A percentile compares a stretch with the other conserved stretches of the same genome.
phyloP scores from a whole-genome alignment of 2,329 filamentous ascomycete species.

The Botryosphaeria dothidea region DNA sequence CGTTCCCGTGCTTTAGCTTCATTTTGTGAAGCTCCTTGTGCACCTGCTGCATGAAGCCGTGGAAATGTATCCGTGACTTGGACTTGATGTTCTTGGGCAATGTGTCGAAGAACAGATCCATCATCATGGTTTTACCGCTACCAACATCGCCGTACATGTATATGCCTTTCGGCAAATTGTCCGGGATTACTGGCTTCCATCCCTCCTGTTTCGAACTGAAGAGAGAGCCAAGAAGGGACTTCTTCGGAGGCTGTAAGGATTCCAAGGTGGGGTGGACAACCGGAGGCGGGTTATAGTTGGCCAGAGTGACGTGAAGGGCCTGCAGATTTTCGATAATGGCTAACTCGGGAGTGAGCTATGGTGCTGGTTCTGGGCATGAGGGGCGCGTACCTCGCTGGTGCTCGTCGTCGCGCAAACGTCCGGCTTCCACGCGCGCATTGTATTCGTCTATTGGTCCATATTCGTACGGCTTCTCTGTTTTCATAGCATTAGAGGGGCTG shows the following conservation, averaged over 20 bases:
- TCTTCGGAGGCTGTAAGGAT: conserved; percentile 58
- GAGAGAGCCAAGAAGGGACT: conserved; percentile 59
- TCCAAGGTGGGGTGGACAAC: conserved; percentile 79
- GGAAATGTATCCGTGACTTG: conserved; percentile 95
- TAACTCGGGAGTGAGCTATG: conserved; percentile 37
- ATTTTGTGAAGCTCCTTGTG: conserved; percentile 87
- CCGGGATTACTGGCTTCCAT: conserved; percentile 58
- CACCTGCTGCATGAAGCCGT: conserved; percentile 99
- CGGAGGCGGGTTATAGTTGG: conserved; percentile 69
- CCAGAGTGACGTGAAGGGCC: conserved; percentile 81
- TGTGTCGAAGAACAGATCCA: conserved; percentile 97
- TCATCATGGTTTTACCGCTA: conserved; percentile 98
- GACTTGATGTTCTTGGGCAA: conserved; percentile 74
- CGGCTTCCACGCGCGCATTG: conserved; percentile 73
- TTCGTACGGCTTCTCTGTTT: not conserved
- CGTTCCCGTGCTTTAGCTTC: conserved; percentile 85
- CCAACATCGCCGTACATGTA: conserved; percentile 98
- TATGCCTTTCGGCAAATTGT: conserved; percentile 79
- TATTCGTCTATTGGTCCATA: conserved; percentile 84
- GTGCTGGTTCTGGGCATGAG: not conserved
- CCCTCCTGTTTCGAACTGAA: conserved; percentile 55
- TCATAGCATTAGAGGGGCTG: not conserved
- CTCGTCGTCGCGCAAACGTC: conserved; percentile 79
- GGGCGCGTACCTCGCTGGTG: conserved; percentile 76
- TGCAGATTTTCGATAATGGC: conserved; percentile 88